phyloP scores from a whole-genome alignment of 768 basidiomycete species.

The Serendipita sp. region DNA sequence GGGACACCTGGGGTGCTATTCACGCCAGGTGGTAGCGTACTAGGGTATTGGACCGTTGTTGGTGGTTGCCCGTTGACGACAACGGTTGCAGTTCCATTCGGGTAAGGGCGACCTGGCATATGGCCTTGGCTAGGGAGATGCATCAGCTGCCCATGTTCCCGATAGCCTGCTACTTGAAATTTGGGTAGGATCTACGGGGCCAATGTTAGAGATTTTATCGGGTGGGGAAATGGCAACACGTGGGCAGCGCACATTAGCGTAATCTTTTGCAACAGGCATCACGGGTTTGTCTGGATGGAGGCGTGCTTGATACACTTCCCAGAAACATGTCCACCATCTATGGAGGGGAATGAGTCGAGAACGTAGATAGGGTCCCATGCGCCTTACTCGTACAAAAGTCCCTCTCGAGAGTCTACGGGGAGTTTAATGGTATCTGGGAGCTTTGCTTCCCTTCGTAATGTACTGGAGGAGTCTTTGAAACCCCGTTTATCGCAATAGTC shows the following conservation, averaged over 20 bases:
- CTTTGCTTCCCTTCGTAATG: conserved; percentile 18
- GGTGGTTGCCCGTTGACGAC: neutral
- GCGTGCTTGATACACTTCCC: neutral
- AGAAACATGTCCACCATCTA: conserved; percentile 2
- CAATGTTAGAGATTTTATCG: too few relatives aligned
- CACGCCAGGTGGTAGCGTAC: neutral
- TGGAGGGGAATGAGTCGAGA: neutral
- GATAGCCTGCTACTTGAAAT: too few relatives aligned
- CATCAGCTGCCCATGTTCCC: neutral
- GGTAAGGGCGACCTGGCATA: too few relatives aligned
- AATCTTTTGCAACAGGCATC: neutral
- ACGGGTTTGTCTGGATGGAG: neutral
- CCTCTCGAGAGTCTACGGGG: conserved; percentile 22
- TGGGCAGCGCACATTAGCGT: neutral
- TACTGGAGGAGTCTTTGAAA: conserved; percentile 17
- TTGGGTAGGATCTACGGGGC: too few relatives aligned
- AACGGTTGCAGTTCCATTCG: neutral
- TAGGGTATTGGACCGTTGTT: neutral
- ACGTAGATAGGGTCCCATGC: neutral
- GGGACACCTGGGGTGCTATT: too few relatives aligned
- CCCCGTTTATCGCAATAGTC: conserved; percentile 23
- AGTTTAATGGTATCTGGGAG: conserved; percentile 17
- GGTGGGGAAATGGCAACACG: neutral
- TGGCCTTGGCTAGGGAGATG: neutral
- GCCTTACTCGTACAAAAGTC: conserved; percentile 23